A percentile compares a stretch with the other conserved stretches of the same genome.
Evolutionary conservation across 106 monocot genomes (phyloP).

Genomic region (Platanthera guangdongensis): DNA sequence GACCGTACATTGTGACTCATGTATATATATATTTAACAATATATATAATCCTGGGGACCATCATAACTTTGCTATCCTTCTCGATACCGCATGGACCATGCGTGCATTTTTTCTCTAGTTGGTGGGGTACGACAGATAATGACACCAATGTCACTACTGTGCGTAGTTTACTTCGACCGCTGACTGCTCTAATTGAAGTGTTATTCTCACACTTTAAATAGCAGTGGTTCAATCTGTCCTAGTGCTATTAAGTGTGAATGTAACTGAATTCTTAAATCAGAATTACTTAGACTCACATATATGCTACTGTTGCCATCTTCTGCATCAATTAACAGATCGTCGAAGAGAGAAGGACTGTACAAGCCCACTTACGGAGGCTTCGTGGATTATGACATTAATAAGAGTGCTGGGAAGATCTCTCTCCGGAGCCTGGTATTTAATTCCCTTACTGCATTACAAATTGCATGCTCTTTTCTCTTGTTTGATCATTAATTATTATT

Average conservation of each 20-base stretch:
- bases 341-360: slow-evolving; percentile 1
- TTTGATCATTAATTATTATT: not conserved
- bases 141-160: not conserved
- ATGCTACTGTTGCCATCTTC: not conserved
- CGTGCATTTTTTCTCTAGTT: not conserved
- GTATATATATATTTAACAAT: no score
- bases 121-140: not conserved
- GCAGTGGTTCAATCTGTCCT: no score
- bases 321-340: slow-evolving; percentile 1
- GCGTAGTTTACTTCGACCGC: not conserved
- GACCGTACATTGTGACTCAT: no score
- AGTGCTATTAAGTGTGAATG: no score
- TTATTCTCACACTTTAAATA: not conserved
- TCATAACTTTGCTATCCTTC: not conserved
- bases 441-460: not conserved
- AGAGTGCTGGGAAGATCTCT: slow-evolving; percentile 21
- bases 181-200: not conserved
- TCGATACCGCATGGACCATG: not conserved
- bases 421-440: slow-evolving; percentile 25
- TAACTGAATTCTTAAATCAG: no score
- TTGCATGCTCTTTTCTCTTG: not conserved
- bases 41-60: not conserved
- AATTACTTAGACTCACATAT: not conserved
- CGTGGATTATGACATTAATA: slow-evolving; percentile 27
- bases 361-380: slow-evolving; percentile 31